phyloP scores from a whole-genome alignment of 2,329 filamentous ascomycete species.

The Plectosphaerella sp. region DNA sequence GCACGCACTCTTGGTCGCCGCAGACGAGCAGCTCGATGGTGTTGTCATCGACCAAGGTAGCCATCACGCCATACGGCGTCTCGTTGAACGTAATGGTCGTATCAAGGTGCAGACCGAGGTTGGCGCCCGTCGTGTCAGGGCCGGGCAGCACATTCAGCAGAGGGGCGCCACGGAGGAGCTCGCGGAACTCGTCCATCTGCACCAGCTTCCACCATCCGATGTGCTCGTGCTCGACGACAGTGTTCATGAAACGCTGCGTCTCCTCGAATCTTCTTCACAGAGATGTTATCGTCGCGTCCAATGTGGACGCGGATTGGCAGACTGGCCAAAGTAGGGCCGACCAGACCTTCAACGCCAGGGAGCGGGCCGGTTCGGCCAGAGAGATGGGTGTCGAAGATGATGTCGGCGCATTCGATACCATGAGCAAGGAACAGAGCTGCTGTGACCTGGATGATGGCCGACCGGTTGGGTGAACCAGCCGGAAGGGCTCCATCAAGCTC shows the following conservation, averaged over 20 bases:
- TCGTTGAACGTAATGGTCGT: not conserved
- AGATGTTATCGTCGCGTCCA: not conserved
- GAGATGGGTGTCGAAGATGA: conserved; percentile 1
- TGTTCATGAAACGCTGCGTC: not conserved
- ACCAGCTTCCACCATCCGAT: not conserved
- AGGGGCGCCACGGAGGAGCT: not conserved
- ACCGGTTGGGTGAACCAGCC: not conserved
- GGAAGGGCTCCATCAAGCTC: not conserved
- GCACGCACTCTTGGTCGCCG: not conserved
- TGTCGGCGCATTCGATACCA: not conserved
- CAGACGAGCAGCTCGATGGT: not conserved
- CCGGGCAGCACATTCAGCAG: not conserved
- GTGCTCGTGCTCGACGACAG: not conserved
- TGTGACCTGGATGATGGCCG: not conserved
- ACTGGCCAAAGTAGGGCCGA: not conserved
- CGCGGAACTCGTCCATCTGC: conserved; percentile 1
- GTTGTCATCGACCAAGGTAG: not conserved
- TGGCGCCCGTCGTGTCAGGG: not conserved
- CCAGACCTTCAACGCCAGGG: not conserved
- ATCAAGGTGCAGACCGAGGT: not conserved
- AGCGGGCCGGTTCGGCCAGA: not conserved
- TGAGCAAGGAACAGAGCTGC: not conserved
- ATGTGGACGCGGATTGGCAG: not conserved
- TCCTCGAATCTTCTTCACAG: not conserved
- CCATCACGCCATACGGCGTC: not conserved